A percentile compares a stretch with the other conserved stretches of the same genome.
Evolutionary conservation across 352 stramenopile species (phyloP).

Genomic region (Globisporangium middletonii): DNA sequence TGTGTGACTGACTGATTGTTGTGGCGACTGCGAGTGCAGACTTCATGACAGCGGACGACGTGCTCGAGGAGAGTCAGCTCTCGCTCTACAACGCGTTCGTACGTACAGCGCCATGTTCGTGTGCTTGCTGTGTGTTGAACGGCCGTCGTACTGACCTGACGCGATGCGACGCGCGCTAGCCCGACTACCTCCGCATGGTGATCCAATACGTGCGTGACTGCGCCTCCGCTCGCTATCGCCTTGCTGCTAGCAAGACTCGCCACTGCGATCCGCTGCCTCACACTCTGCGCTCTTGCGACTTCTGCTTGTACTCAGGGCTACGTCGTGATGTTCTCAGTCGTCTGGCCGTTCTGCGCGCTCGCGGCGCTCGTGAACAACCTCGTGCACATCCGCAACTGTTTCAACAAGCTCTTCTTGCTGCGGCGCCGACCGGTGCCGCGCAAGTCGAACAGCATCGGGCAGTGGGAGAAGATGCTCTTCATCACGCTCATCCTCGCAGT

Average conservation of each 20-base stretch:
- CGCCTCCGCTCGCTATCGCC: background rate
- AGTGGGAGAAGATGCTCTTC: slow-evolving; percentile 86
- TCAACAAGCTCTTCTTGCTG: slow-evolving; percentile 75
- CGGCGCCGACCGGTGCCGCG: slow-evolving; percentile 63
- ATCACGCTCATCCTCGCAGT: slow-evolving; percentile 78
- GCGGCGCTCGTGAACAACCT: slow-evolving; percentile 75
- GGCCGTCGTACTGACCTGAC: background rate
- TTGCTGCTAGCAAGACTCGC: background rate
- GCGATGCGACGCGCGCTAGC: slow-evolving; percentile 17
- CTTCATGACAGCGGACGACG: slow-evolving; percentile 82
- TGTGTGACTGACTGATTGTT: background rate
- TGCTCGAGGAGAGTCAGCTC: slow-evolving; percentile 78
- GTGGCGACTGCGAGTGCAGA: slow-evolving; percentile 17
- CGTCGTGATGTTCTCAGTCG: slow-evolving; percentile 85
- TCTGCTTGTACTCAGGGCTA: slow-evolving; percentile 42
- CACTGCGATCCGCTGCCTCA: background rate
- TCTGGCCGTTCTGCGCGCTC: slow-evolving; percentile 82
- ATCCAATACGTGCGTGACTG: slow-evolving; percentile 75
- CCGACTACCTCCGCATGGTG: slow-evolving; percentile 81
- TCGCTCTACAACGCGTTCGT: slow-evolving; percentile 81
- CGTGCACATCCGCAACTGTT: slow-evolving; percentile 81
- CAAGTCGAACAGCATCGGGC: slow-evolving; percentile 80
- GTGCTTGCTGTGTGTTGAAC: background rate
- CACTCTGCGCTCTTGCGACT: background rate
- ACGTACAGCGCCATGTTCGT: slow-evolving; percentile 13